These are phyloP conservation scores for Vitis hybrid DNA, from an alignment of 177 flowering plant species.

Conservation along the genomic window DNA sequence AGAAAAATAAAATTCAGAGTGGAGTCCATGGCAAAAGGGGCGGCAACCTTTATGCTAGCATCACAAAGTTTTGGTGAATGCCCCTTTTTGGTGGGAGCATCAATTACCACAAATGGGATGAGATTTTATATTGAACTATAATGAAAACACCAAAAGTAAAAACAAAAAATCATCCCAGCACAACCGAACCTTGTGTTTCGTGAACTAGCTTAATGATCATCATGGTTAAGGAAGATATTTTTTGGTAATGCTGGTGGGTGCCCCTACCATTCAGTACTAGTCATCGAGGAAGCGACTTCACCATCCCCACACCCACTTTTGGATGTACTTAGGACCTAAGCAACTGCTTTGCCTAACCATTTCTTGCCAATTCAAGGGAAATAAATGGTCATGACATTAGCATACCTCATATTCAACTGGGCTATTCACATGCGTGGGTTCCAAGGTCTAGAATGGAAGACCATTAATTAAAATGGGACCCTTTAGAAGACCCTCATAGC, in stretches of 20 bases:
- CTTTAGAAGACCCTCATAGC: background rate
- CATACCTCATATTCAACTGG: slow-evolving; percentile 4
- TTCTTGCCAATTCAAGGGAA: background rate
- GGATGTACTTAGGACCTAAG: background rate
- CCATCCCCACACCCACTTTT: background rate
- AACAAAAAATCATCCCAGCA: too few species aligned
- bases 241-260: background rate
- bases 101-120: slow-evolving; percentile 14
- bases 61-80: slow-evolving; percentile 10
- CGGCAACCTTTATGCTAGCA: slow-evolving; percentile 12
- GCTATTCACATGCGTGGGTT: slow-evolving; percentile 15
- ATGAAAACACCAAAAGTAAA: too few species aligned
- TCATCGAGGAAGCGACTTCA: background rate
- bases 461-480: slow-evolving; percentile 2
- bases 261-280: background rate
- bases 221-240: background rate
- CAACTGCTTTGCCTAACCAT: background rate
- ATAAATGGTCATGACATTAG: background rate
- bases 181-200: too few species aligned
- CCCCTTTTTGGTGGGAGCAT: slow-evolving; percentile 18
- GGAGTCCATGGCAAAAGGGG: slow-evolving; percentile 9
- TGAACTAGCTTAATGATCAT: too few species aligned
- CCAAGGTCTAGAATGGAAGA: slow-evolving; percentile 2
- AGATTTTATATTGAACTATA: too few species aligned
- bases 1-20: background rate